Base-by-base conservation (phyloP, 2,329 filamentous ascomycete genomes). In the Sclerotinia trifoliorum region DNA sequence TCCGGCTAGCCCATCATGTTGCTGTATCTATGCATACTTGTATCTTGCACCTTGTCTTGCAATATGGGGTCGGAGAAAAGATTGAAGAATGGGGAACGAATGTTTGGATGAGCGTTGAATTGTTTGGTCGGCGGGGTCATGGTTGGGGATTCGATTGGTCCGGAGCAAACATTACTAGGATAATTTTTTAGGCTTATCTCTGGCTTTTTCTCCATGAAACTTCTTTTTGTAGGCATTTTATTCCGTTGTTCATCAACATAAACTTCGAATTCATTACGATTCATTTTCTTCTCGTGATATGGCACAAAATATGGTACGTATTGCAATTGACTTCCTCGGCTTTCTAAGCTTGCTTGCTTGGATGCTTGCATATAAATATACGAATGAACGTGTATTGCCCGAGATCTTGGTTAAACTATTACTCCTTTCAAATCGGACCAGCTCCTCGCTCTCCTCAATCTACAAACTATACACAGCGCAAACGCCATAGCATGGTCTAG, bases 141-240 rank as follows among this genome's bases (percentile, higher is more conserved):
- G 63, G 15, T 44, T 65, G 52, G 19, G 24, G 32, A 42, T 39
- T 52, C 42, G 42, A 66, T 66, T 66, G 65, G 55, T 26, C 44
- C 42, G 56, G 42, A 44, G 55, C 42, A 39, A 66, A 66, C 46
- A 51, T 21, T 48, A 13, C 64, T 60, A 51, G 55, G 44, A 61
- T 66, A 26, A 26, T 66, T 67, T 35, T 54, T 62, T 52, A 24
- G 65, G 65, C 65, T 67, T 67, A 67, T 67, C 65, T 48, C 46
- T 67, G 46, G 46, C 55, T 42, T 42, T 48, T 32, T 66, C 24
- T 62, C 26, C 46, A 55, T 35, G 7, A 54, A 52, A 5, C 13
- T 42, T 52, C 42, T 15, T 44, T 42, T 52, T 64, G 10, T 32
- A 55, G 55, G n/a, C 29, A n/a, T 62, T 62, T 63, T 42, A 15